Base-by-base conservation (phyloP, 2,329 filamentous ascomycete species). In the Graphilbum fragrans region DNA sequence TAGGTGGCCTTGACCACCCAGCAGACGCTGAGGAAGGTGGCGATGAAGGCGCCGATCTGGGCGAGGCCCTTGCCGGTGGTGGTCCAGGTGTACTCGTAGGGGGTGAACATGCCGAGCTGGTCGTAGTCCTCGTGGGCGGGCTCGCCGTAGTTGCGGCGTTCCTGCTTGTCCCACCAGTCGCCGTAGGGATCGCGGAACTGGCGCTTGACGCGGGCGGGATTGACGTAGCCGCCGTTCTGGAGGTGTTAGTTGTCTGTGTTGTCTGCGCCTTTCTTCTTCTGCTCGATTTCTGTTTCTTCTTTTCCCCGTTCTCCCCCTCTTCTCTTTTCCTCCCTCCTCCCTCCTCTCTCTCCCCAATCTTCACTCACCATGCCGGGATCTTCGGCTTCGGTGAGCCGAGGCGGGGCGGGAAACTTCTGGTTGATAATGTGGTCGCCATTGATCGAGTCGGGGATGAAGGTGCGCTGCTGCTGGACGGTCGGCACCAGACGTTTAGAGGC, bases 81-180 rank as follows among this genome's bases (percentile, higher is more conserved):
- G 35, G 71, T 68, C 71, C 92, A 90, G 42, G 80, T 92, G 67
- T 98, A 96, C 55, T 88, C 81, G 60, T 92, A 80, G 3, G 86
- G 78, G 39, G 85, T 82, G 65, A 98, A 90, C 49, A 94, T 82
- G 53, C 87, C 88, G 44, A 96, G 71, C 44, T 87, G 73, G 60
- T 98, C 93, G 63, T 95, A 83, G 62, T 98, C 92, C 64, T 98
- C 93, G 63, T 98, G 90, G 40, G 94, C 78, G 12, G 90, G 86
- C 64, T 98, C 93, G 63, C 88, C 88, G 60, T 85, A 96, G 72
- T 98, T 96, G 56, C 92, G 79, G 59, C 88, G 81, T 64, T 96
- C 92, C 67, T 98, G 92, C 63, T 87, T 83, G 65, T 98, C 90
- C 86, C 87, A 96, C 86, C 87, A 98, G 58, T 86, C 80, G 58